Conservation (phyloP, 768 basidiomycete genomes). For the Lentinula edodes region DNA sequence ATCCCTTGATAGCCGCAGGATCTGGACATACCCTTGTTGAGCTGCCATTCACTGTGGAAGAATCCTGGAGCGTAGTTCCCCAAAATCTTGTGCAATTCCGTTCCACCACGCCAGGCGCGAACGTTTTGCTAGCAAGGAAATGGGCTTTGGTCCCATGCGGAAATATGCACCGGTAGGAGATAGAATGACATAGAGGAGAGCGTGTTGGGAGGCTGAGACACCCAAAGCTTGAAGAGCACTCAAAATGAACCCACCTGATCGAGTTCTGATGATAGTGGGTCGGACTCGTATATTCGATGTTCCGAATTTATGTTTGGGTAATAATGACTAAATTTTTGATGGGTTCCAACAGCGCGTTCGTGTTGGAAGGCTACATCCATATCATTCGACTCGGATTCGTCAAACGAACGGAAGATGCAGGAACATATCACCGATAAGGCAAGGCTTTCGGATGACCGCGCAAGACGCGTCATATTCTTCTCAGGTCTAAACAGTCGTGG, state of each 20-base stretch:
- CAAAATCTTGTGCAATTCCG: conserved; percentile 75
- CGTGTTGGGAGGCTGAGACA: conserved; percentile 66
- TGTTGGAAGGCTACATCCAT: conserved; percentile 58
- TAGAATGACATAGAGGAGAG: conserved; percentile 67
- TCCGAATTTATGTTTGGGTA: conserved; percentile 83
- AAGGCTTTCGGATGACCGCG: conserved; percentile 60
- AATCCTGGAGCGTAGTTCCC: conserved; percentile 61
- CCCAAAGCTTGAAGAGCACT: conserved; percentile 33
- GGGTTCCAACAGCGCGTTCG: conserved; percentile 58
- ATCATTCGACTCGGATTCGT: background rate
- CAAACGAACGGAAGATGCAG: background rate
- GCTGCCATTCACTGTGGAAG: conserved; percentile 60
- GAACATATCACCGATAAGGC: conserved; percentile 39
- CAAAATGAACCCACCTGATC: conserved; percentile 19
- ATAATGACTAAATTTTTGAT: conserved; percentile 68
- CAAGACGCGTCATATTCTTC: conserved; percentile 85
- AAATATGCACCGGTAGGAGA: conserved; percentile 73
- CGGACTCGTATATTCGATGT: conserved; percentile 55
- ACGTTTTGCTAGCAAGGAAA: conserved; percentile 36
- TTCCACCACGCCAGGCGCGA: conserved; percentile 54
- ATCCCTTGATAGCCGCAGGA: conserved; percentile 71
- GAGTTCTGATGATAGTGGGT: conserved; percentile 65
- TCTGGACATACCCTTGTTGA: conserved; percentile 67
- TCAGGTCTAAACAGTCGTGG: conserved; percentile 82
- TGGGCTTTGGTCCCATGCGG: conserved; percentile 53